Percentiles rank a stretch among this genome's conserved stretches.
Conservation (phyloP, 2,329 filamentous ascomycete species). For the Emericellopsis atlantica region DNA sequence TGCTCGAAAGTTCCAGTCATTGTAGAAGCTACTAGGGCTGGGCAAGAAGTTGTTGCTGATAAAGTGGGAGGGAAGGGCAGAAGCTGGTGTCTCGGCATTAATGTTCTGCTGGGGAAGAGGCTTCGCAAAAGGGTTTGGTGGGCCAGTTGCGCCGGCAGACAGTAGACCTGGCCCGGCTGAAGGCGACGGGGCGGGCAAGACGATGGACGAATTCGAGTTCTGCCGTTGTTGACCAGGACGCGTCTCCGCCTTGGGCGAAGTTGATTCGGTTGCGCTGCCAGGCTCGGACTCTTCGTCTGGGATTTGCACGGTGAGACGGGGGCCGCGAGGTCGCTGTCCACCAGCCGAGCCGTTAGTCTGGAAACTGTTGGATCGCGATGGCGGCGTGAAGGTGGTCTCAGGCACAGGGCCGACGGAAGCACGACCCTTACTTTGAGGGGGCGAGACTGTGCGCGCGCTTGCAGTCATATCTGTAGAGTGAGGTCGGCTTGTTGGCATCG, state of each 20-base stretch:
- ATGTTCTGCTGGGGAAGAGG: conserved; percentile 61
- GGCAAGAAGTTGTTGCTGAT: conserved; percentile 79
- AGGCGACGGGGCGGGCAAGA: conserved; percentile 85
- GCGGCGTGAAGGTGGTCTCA: conserved; percentile 54
- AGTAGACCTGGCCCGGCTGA: conserved; percentile 66
- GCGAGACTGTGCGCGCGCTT: conserved; percentile 45
- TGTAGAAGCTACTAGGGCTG: conserved; percentile 85
- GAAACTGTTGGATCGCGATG: conserved; percentile 67
- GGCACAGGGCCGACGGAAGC: conserved; percentile 50
- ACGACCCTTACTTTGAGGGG: conserved; percentile 33
- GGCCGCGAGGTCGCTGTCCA: conserved; percentile 60
- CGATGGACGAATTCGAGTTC: conserved; percentile 54
- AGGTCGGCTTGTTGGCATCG: conserved; percentile 29
- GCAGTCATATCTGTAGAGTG: conserved; percentile 53
- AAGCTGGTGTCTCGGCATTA: conserved; percentile 62
- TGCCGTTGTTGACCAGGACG: conserved; percentile 39
- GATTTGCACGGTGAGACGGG: conserved; percentile 85
- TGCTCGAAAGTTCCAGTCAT: conserved; percentile 71
- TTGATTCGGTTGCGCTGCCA: conserved; percentile 61
- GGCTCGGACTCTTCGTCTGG: conserved; percentile 78
- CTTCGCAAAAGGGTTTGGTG: conserved; percentile 89
- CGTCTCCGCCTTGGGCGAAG: conserved; percentile 45
- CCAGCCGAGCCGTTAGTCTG: conserved; percentile 39
- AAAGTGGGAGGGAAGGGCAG: conserved; percentile 82
- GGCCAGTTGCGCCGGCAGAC: conserved; percentile 82